Conservation (phyloP, 257 asterid genomes). For the Henckelia pumila region DNA sequence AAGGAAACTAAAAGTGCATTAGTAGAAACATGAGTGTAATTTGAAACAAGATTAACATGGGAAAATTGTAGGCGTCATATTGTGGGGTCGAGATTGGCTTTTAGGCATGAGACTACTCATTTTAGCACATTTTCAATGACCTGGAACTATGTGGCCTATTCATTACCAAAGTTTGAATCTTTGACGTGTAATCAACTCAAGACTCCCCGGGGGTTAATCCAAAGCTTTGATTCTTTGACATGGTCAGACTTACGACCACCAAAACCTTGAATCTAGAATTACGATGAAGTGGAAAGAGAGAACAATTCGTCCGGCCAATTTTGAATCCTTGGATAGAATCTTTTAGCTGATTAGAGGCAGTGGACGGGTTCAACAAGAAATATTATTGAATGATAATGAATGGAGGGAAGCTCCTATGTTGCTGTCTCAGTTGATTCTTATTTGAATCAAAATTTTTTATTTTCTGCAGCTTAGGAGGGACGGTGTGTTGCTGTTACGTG, state of each 20-base stretch:
- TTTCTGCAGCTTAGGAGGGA: slow-evolving; percentile 80
- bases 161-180: slow-evolving; percentile 19
- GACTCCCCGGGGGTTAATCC: background rate
- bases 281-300: no score
- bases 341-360: background rate
- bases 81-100: no score
- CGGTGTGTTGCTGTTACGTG: slow-evolving; percentile 76
- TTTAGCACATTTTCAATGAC: background rate
- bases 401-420: slow-evolving; percentile 21
- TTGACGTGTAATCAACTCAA: slow-evolving; percentile 11
- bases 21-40: no score
- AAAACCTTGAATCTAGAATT: background rate
- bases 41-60: background rate
- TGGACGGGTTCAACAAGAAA: background rate
- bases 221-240: background rate
- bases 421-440: background rate
- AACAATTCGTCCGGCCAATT: slow-evolving; percentile 12
- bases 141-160: no score
- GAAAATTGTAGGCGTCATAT: no score
- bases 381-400: background rate
- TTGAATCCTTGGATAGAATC: background rate
- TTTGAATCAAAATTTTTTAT: slow-evolving; percentile 9
- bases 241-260: slow-evolving; percentile 2
- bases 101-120: no score
- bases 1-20: background rate